Percentiles rank a stretch among this genome's conserved stretches.
These are phyloP conservation scores for Zygnema cylindricum DNA, from an alignment of 139 green algal genomes.

Conservation along the genomic window DNA sequence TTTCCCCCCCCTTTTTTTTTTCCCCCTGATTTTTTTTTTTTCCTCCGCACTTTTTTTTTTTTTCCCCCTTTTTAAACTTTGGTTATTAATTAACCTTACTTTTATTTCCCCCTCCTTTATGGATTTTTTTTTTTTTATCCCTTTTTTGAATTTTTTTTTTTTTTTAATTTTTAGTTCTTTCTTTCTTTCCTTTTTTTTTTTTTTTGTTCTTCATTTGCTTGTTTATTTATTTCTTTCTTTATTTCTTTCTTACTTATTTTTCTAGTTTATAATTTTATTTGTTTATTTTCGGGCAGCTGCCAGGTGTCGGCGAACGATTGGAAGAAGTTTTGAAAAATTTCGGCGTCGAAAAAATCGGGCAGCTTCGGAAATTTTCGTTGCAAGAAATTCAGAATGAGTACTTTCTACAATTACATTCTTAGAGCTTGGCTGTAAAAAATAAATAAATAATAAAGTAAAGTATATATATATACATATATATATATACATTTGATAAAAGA, in stretches of 20 bases:
- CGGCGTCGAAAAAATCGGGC: background rate
- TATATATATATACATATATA: no score
- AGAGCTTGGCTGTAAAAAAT: background rate
- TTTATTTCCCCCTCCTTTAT: background rate
- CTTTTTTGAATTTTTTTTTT: background rate
- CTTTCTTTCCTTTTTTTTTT: no score
- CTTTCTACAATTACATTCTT: background rate
- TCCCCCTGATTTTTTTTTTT: background rate
- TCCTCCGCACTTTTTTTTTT: background rate
- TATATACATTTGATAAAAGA: no score
- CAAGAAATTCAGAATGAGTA: constrained; percentile 11
- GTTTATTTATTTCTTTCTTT: background rate
- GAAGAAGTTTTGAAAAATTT: constrained; percentile 5
- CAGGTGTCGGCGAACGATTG: constrained; percentile 31
- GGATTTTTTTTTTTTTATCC: background rate
- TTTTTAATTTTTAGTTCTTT: no score
- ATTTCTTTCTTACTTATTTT: background rate
- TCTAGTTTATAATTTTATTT: background rate
- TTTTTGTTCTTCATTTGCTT: no score
- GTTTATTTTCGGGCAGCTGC: constrained; percentile 6
- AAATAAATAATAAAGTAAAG: no score
- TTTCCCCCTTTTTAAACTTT: background rate
- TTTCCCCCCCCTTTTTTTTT: no score
- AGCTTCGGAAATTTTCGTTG: constrained; percentile 3
- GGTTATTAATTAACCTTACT: background rate